These are phyloP conservation scores for Tritrichomonas musculus DNA, from an alignment of 208 protist species.

Conservation along the genomic window DNA sequence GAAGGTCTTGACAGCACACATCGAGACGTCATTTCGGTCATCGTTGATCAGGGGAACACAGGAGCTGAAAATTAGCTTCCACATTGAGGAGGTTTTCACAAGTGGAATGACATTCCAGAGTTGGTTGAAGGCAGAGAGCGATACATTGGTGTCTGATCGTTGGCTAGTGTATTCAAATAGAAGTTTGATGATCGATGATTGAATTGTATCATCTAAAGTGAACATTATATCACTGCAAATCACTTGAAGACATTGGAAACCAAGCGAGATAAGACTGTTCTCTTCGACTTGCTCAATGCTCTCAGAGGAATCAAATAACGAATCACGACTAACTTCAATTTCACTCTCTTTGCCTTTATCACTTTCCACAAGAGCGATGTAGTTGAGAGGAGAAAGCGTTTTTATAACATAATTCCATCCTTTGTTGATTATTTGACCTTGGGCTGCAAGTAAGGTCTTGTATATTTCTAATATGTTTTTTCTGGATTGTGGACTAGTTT, in stretches of 20 bases:
- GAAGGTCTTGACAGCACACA: not conserved
- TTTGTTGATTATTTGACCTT: not conserved
- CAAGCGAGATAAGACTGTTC: not conserved
- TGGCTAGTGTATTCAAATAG: not conserved
- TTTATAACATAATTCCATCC: not conserved
- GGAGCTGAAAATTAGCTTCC: not conserved
- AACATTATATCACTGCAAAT: constrained; percentile 17
- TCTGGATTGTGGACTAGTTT: not conserved
- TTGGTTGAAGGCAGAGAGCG: not conserved
- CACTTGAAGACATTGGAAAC: not conserved
- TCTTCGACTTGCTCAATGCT: not conserved
- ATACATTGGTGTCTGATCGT: not conserved
- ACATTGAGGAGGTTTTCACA: not conserved
- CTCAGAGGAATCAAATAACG: too few species aligned
- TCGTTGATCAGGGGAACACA: not conserved
- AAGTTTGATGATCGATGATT: not conserved
- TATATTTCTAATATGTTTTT: not conserved
- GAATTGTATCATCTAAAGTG: not conserved
- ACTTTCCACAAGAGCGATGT: too few species aligned
- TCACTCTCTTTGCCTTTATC: too few species aligned
- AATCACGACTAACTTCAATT: too few species aligned
- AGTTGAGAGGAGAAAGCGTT: not conserved
- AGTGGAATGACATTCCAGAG: not conserved
- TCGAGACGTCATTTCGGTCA: not conserved
- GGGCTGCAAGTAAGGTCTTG: not conserved